A percentile compares a stretch with the other conserved stretches of the same genome.
phyloP scores from a whole-genome alignment of 495 filamentous ascomycete genomes.

The Penicillium daleae region DNA sequence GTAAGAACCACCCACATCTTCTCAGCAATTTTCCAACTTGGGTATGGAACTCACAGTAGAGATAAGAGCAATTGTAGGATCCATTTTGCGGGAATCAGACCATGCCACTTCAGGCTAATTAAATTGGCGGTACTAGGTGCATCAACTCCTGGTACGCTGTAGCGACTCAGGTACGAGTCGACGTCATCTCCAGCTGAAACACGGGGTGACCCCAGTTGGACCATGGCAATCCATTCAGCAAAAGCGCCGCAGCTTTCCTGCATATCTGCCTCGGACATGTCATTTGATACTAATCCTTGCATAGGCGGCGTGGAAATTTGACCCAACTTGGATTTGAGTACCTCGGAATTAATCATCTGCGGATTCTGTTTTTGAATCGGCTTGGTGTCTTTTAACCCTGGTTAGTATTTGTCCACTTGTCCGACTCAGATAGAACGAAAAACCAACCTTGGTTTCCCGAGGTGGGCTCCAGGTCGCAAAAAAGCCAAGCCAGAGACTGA shows the following conservation, averaged over 20 bases:
- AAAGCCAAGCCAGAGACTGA: constrained; percentile 76
- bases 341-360: constrained; percentile 44
- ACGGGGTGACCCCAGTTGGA: constrained; percentile 73
- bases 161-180: constrained; percentile 83
- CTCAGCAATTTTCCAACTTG: not conserved
- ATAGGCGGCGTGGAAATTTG: constrained; percentile 54
- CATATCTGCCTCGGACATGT: constrained; percentile 49
- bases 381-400: constrained; percentile 23
- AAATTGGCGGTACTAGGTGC: constrained; percentile 29
- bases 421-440: too few relatives aligned
- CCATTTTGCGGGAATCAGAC: constrained; percentile 48
- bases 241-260: constrained; percentile 65
- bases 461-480: constrained; percentile 61
- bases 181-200: constrained; percentile 67
- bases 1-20: not conserved
- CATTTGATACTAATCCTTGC: constrained; percentile 40
- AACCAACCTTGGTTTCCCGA: constrained; percentile 36
- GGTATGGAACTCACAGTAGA: constrained; percentile 41
- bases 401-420: constrained; percentile 6
- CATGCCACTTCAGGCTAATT: constrained; percentile 53
- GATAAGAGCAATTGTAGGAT: constrained; percentile 41
- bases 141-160: constrained; percentile 61
- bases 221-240: constrained; percentile 84
- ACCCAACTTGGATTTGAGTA: constrained; percentile 32
- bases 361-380: constrained; percentile 61